Evolutionary conservation across 768 basidiomycete species (phyloP).

Genomic region (Neoboletus subvelutipes): DNA sequence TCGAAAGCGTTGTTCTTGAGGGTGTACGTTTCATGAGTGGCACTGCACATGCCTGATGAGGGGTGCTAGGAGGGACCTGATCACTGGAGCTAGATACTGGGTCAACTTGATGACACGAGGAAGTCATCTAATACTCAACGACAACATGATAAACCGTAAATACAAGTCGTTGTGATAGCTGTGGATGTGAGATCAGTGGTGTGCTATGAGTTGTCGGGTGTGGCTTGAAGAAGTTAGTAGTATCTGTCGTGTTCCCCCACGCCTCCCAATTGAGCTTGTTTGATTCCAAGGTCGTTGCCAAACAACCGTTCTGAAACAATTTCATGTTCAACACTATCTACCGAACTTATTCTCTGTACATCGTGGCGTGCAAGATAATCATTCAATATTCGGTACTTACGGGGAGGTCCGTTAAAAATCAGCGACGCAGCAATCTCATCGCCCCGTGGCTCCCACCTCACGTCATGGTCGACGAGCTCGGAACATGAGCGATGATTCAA

Average conservation of each 20-base stretch:
- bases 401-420: background rate
- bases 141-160: slow-evolving; percentile 19
- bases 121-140: slow-evolving; percentile 30
- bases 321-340: background rate
- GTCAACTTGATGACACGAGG: slow-evolving; percentile 15
- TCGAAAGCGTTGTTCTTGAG: slow-evolving; percentile 39
- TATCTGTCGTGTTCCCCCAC: background rate
- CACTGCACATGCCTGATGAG: slow-evolving; percentile 25
- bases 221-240: background rate
- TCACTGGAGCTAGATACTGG: slow-evolving; percentile 24
- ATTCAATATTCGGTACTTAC: background rate
- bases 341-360: background rate
- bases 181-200: background rate
- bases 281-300: slow-evolving; percentile 27
- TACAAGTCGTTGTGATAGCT: background rate
- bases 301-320: slow-evolving; percentile 18
- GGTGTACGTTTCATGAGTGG: slow-evolving; percentile 37
- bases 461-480: background rate
- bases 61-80: slow-evolving; percentile 25
- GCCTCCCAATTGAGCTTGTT: slow-evolving; percentile 18
- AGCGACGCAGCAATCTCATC: background rate
- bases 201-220: background rate
- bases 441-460: background rate
- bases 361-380: background rate
- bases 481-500: background rate